Base-by-base conservation (phyloP, 1,284 basidiomycete genomes). In the Exsudoporus floridanus region DNA sequence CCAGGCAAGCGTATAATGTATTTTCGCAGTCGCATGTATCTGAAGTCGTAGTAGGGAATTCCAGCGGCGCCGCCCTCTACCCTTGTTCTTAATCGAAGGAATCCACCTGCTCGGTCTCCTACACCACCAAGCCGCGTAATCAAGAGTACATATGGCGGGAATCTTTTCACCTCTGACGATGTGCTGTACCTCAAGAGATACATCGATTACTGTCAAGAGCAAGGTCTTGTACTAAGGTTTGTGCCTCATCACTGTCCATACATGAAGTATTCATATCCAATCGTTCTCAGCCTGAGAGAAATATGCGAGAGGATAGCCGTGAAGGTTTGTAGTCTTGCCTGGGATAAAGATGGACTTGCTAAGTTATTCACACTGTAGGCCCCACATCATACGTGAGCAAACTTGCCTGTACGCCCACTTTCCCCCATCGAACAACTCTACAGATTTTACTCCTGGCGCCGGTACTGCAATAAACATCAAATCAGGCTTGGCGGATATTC, bases 401-500 rank as follows among this genome's bases (percentile, higher is more conserved):
- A 19, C 9, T 19, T 9, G 12, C 34, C 28, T 18, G 16, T 40
- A n/a, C 27, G 12, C 14, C 7, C 21, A 43, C 12, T 33, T 21
- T 35, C 33, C 38, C 28, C 51, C 33, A 53, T 55, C 44, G 25
- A 50, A 49, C 51, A 48, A 39, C n/a, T 50, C 18, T 42, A 2
- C 55, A 90, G 87, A n/a, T 91, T 92, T 65, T 92, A 90, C 66
- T 90, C 88, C 0, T 92, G 89, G 89, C 80, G 89, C 35, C 80
- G 89, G 45, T 92, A 90, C 62, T 92, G 89, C 71, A 92, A 92
- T 64, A 92, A 91, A 63, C 88, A 92, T 64, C 87, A 90, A 66
- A 92, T 92, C 49, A 82, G 87, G 16, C 76, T 92, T 0, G 87
- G 88, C 25, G 88, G 88, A 2, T 92, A 92, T 61, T 74, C 80